Conservation (phyloP, 2,329 filamentous ascomycete genomes). For the Trichophyton benhamiae region DNA sequence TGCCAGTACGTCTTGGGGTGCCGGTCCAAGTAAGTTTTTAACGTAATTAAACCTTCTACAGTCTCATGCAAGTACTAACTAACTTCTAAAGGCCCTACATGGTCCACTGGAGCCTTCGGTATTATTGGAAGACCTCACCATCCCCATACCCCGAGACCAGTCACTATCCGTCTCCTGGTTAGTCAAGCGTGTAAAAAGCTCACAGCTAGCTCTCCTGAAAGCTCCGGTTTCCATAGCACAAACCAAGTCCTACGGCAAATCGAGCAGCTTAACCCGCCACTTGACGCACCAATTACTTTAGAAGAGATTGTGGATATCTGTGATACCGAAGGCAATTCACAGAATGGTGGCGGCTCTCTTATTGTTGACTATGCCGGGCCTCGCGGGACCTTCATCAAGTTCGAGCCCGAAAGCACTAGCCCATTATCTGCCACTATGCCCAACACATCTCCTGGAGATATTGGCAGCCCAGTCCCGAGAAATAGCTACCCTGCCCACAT, state of each 20-base stretch:
- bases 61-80: constrained; percentile 14
- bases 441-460: constrained; percentile 48
- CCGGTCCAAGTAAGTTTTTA: constrained; percentile 23
- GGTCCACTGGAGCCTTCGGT: constrained; percentile 40
- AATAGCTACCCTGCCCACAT: constrained; percentile 29
- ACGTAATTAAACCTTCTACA: neutral
- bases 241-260: constrained; percentile 52
- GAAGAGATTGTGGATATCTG: constrained; percentile 70
- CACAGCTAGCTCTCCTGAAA: constrained; percentile 28
- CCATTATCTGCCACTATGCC: constrained; percentile 32
- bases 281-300: constrained; percentile 44
- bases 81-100: constrained; percentile 29
- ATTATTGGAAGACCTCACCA: constrained; percentile 35
- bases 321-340: constrained; percentile 74
- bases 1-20: constrained; percentile 29
- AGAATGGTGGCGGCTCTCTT: constrained; percentile 86
- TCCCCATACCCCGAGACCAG: constrained; percentile 49
- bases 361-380: constrained; percentile 47
- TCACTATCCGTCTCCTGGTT: constrained; percentile 59
- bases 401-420: constrained; percentile 41
- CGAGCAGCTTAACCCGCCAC: constrained; percentile 45
- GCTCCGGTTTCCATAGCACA: constrained; percentile 53
- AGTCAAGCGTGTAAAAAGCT: constrained; percentile 64
- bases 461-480: constrained; percentile 52
- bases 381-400: constrained; percentile 32